Conservation (phyloP, 306 rosid genomes). For the Sicyos edulis region DNA sequence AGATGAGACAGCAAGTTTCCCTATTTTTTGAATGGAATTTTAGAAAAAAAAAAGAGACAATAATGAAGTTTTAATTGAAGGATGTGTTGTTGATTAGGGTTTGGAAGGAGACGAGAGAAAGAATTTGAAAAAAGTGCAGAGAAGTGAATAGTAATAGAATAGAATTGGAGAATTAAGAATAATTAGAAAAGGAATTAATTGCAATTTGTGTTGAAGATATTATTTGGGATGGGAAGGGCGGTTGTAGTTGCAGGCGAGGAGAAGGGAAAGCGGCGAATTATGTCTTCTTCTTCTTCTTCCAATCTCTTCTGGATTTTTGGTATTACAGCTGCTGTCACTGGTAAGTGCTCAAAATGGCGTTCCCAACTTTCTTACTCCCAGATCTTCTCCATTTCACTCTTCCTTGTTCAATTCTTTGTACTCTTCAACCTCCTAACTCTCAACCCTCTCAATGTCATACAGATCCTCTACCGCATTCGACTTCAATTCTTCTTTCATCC, state of each 20-base stretch:
- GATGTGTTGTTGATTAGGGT: no score
- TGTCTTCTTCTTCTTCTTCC: not conserved
- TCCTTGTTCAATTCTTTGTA: no score
- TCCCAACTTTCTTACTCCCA: slow-evolving; percentile 7
- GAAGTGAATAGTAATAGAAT: slow-evolving; percentile 26
- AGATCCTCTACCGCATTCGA: not conserved
- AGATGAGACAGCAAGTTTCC: no score
- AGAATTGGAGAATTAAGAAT: slow-evolving; percentile 20
- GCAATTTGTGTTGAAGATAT: slow-evolving; percentile 43
- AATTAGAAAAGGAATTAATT: not conserved
- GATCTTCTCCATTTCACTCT: slow-evolving; percentile 49
- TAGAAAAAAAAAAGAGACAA: not conserved
- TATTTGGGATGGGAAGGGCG: slow-evolving; percentile 31
- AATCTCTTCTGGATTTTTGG: slow-evolving; percentile 31
- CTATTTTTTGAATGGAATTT: not conserved
- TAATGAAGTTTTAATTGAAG: no score
- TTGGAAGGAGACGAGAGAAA: no score
- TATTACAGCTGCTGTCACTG: slow-evolving; percentile 43
- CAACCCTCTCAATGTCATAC: no score
- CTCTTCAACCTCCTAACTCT: no score
- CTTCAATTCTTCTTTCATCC: not conserved
- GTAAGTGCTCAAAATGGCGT: slow-evolving; percentile 4
- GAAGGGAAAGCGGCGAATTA: slow-evolving; percentile 7
- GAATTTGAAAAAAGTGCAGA: not conserved
- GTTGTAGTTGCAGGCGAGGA: no score